Base-by-base conservation (phyloP, 306 rosid species). In the Acacia acuminata region DNA sequence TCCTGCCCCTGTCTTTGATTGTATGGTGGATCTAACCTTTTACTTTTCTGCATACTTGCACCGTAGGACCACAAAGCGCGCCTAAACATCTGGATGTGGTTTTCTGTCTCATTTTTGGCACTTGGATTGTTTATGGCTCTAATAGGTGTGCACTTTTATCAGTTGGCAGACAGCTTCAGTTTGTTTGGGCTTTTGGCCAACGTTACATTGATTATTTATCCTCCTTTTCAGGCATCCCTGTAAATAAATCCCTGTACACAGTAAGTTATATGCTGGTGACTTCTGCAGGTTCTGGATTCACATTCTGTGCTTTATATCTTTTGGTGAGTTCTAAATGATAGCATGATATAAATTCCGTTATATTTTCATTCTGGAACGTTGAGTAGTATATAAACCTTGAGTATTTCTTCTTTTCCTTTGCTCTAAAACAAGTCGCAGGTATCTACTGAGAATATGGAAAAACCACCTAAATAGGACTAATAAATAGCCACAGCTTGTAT, bases 231-330 rank as follows among this genome's bases (percentile, higher is more conserved):
- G 98, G 98, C 78, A 80, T 91, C 81, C 97, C 98, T 79, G 70
- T 88, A 78, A 95, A 93, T 83, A 95, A 95, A 77, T 85, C 95
- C 12, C 80, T 95, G 67, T 93, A 93, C 80, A 90, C 97, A n/a
- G 79, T 93, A 85, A 95, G 97, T 86, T 95, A 93, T 85, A 85
- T 87, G 97, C 84, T 95, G 84, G 83, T 90, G 77, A 93, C 97
- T 79, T 88, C 93, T 48, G 95, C 94, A 40, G 87, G 84, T 66
- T 92, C 97, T 16, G 97, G 98, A 77, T 75, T 92, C 79, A 88
- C 94, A 45, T 93, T 95, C 82, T 84, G 93, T 38, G 85, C 90
- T 66, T 76, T 95, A 53, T 95, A 95, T 82, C 66, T 88, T 65
- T 79, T 93, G 93, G 98, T 95, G 84, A 90, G 97, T 93, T 69